Evolutionary conservation across 177 flowering plant species (phyloP).

Genomic region (Vitis hybrid): DNA sequence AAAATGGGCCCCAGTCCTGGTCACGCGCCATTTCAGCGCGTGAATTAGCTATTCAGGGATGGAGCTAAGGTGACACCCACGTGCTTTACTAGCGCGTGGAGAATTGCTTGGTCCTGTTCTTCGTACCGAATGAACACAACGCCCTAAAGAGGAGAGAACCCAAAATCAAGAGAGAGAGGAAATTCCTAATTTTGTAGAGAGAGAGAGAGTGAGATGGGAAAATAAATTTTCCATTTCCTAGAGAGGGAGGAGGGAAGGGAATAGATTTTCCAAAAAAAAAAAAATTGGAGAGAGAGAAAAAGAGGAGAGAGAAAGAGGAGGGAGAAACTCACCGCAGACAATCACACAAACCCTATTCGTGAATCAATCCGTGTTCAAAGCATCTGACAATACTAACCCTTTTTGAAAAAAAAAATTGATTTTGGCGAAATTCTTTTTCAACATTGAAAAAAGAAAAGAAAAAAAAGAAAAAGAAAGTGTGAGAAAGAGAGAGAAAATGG

Average conservation of each 20-base stretch:
- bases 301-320: conserved; percentile 2
- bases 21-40: too few species aligned
- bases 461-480: neutral
- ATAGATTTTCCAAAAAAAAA: too few species aligned
- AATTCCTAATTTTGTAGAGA: too few species aligned
- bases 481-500: conserved; percentile 9
- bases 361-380: conserved; percentile 18
- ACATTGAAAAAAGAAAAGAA: conserved; percentile 4
- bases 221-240: too few species aligned
- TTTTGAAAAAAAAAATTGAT: neutral
- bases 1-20: too few species aligned
- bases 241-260: neutral
- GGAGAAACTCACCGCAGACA: conserved; percentile 8
- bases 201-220: too few species aligned
- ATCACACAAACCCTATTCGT: conserved; percentile 7
- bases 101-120: neutral
- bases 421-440: neutral
- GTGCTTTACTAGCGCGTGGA: too few species aligned
- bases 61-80: too few species aligned
- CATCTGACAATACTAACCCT: conserved; percentile 5
- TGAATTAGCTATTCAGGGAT: too few species aligned
- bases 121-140: too few species aligned
- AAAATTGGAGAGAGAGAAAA: neutral
- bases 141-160: too few species aligned
- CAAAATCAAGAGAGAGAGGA: neutral